Evolutionary conservation across 192 early-diverging fungal genomes (phyloP).

Genomic region (Allomyces macrogynus): DNA sequence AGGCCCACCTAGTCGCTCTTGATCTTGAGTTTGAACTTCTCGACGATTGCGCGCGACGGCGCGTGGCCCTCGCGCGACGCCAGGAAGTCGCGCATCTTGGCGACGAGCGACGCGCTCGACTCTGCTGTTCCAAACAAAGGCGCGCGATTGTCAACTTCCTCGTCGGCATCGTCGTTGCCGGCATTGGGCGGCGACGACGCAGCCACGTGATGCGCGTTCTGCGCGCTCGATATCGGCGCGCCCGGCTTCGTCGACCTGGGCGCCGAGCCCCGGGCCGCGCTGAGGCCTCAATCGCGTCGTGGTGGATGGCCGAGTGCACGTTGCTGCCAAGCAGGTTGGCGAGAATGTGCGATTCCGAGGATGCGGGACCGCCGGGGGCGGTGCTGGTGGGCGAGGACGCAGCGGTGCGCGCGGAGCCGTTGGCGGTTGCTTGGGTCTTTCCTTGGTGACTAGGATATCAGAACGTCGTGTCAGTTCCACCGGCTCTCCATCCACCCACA

Average conservation of each 20-base stretch:
- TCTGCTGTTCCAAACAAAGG: slow-evolving; percentile 1
- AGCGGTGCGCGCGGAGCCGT: slow-evolving; percentile 13
- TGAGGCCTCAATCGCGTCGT: slow-evolving; percentile 71
- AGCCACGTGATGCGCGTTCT: background rate
- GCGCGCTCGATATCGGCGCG: slow-evolving; percentile 1
- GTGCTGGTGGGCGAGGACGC: too few species aligned
- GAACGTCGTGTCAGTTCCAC: too few species aligned
- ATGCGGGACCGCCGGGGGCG: too few species aligned
- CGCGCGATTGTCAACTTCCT: slow-evolving; percentile 1
- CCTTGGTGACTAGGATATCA: slow-evolving; percentile 4
- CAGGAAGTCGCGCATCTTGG: slow-evolving; percentile 33
- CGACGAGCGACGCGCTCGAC: slow-evolving; percentile 4
- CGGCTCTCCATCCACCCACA: slow-evolving; percentile 6
- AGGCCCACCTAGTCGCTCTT: slow-evolving; percentile 24
- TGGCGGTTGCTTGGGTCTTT: slow-evolving; percentile 1
- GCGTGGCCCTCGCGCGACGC: slow-evolving; percentile 19
- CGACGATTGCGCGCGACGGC: slow-evolving; percentile 25
- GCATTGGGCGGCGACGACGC: background rate
- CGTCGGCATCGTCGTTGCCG: background rate
- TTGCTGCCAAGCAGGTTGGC: slow-evolving; percentile 59
- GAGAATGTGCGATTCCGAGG: slow-evolving; percentile 41
- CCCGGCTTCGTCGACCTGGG: slow-evolving; percentile 10
- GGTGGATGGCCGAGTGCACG: slow-evolving; percentile 78
- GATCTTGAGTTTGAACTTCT: slow-evolving; percentile 23
- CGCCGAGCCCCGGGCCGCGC: slow-evolving; percentile 30